Evolutionary conservation across 768 basidiomycete genomes (phyloP).

Genomic region (Obba rivulosa): DNA sequence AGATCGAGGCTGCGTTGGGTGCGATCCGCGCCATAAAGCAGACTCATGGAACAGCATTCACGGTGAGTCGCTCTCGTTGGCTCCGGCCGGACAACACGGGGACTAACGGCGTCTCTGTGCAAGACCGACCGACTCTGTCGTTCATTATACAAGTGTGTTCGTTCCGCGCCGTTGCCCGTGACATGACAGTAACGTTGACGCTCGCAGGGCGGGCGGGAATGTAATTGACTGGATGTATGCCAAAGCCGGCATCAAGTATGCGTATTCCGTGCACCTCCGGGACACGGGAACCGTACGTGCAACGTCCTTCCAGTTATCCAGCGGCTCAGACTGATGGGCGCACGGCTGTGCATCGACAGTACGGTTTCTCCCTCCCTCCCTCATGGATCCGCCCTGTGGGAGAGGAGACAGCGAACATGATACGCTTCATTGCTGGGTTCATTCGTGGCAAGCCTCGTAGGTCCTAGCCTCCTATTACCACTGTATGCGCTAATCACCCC

Average conservation of each 20-base stretch:
- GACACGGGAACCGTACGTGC: conserved; percentile 63
- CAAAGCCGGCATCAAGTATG: conserved; percentile 50
- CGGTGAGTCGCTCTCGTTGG: conserved; percentile 28
- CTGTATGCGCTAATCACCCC: no score
- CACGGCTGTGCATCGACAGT: conserved; percentile 32
- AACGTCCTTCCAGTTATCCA: not conserved
- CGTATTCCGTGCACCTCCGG: conserved; percentile 58
- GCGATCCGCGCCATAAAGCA: conserved; percentile 51
- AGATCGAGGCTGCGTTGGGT: conserved; percentile 66
- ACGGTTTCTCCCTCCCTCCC: conserved; percentile 71
- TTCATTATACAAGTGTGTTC: conserved; percentile 39
- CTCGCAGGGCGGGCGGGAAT: conserved; percentile 48
- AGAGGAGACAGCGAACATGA: conserved; percentile 64
- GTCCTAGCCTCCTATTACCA: no score
- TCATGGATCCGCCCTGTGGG: conserved; percentile 73
- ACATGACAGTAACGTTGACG: not conserved
- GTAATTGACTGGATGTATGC: conserved; percentile 65
- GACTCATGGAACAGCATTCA: conserved; percentile 52
- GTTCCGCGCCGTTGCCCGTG: not conserved
- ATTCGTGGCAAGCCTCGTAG: conserved; percentile 30
- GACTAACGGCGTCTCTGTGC: not conserved
- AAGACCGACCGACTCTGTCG: conserved; percentile 44
- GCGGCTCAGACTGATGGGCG: not conserved
- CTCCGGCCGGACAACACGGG: no score
- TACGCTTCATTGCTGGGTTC: conserved; percentile 65